Percentiles rank a stretch among this genome's conserved stretches.
phyloP scores from a whole-genome alignment of 306 rosid genomes.

The Vigna radiata region DNA sequence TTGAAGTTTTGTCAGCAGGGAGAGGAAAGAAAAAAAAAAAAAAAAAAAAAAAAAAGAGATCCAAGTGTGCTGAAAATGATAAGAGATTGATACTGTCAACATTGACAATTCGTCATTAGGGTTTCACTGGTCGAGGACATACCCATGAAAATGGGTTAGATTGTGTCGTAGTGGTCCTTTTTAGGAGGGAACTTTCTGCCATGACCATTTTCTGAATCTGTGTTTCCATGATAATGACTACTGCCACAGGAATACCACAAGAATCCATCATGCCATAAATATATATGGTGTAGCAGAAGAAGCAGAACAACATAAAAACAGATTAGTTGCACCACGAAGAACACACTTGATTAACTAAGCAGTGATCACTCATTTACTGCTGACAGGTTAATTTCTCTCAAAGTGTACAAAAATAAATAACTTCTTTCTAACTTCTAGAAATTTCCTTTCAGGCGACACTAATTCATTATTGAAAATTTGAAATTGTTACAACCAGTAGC shows the following conservation, averaged over 20 bases:
- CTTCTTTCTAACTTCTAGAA: neutral
- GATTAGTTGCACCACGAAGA: neutral
- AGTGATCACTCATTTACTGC: neutral
- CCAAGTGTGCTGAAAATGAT: neutral
- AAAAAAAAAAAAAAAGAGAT: neutral
- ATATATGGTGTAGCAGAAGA: neutral
- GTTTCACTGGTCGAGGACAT: neutral
- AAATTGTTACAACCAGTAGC: neutral
- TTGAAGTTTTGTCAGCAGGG: neutral
- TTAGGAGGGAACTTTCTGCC: too few species aligned
- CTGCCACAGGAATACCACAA: too few species aligned
- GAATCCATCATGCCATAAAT: too few species aligned
- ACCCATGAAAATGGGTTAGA: neutral
- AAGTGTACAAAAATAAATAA: conserved; percentile 1
- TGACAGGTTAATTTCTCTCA: conserved; percentile 2
- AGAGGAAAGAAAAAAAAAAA: neutral
- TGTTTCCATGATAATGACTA: too few species aligned
- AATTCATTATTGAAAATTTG: neutral
- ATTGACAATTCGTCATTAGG: neutral
- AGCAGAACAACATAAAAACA: conserved; percentile 1
- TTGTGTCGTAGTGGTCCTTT: too few species aligned
- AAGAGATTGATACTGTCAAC: neutral
- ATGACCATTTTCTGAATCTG: too few species aligned
- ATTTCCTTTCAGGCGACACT: neutral
- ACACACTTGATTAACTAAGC: conserved; percentile 24